Evolutionary conservation across 2,329 filamentous ascomycete species (phyloP), one percentile per base, ranked within the genome.

Genomic region (Monilinia fructicola): DNA sequence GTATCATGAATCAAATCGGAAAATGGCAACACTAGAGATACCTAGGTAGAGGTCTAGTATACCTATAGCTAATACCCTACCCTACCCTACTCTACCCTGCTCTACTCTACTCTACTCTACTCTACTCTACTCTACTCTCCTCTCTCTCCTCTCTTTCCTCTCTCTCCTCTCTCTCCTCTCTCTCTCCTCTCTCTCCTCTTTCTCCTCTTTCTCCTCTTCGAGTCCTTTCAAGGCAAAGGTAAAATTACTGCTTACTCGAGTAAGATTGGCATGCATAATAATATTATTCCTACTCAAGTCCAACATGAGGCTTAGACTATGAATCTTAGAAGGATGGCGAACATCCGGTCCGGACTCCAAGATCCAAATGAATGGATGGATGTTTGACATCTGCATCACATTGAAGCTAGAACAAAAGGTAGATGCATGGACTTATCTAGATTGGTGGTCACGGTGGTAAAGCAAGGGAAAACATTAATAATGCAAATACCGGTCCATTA

Each of bases 381-480:
- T 44, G 56, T 60, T 60, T 60, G 56, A 60, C 44, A 60, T 60
- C 44, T 60, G 56, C 44, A 60, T 50, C 56, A 60, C 23, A 50
- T 50, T 50, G 28, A 21, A 60, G n/a, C 28, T 60, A 50, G n/a
- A 56, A 48, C 42, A 21, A 12, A 59, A 48, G 31, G 31, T 35
- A 7, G 5, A 26, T 31, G 42, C 56, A 59, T 26, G 56, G 56
- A 48, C 56, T 46, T 59, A 35, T 23, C 42, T 35, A 11, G 42
- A 48, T 59, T 28, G 31, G 31, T 35, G 31, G 31, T 35, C 31
- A 35, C 9, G 3, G 28, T 35, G 21, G 21, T 60, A 28, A 48
- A 60, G 56, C 44, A 50, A 28, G 44, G 56, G 42, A 48, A 21
- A 7, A 21, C 21, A 44, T 44, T 21, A 26, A 58, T 42, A 16